Evolutionary conservation across 2,329 filamentous ascomycete genomes (phyloP), one percentile per base, ranked within the genome.

Genomic region (Juglanconis oblonga): DNA sequence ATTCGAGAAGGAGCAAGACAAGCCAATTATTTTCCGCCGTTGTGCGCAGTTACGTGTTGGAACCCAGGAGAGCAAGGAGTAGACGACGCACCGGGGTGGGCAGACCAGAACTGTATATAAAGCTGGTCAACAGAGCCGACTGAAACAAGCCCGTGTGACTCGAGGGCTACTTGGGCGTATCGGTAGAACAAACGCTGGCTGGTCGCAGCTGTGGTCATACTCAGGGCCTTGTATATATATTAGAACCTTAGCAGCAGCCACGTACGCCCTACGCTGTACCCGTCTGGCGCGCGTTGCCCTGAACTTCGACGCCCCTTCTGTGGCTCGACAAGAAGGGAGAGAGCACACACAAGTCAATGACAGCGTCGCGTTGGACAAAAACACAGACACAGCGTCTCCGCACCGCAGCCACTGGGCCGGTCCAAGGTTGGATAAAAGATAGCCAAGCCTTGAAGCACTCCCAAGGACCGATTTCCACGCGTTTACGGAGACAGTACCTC

Each of bases 21-120:
- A 57, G 49, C 49, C 58, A 59, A 61, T 62, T 64, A 66, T 62
- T 65, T 58, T 64, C 65, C 66, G 64, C 61, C 58, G 66, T 59
- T 62, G 64, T 64, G 63, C 63, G 59, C 57, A 57, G 57, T 58
- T 64, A 66, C 61, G 51, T 55, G 45, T 42, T 57, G 58, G 59
- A 59, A 55, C 52, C 59, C 51, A 60, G 57, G 58, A 66, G 45
- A 53, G 57, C 48, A 64, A 61, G 58, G 55, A 55, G 33, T 58
- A 57, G 52, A 55, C 50, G 44, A 51, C 51, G 60, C 55, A 52
- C 51, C 48, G 58, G 38, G 31, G 52, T 45, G 56, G 48, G 62
- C 48, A 64, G 59, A 24, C 57, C 48, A 56, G 59, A 62, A 62
- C 55, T 24, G 59, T 62, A 62, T 64, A 64, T 64, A 64, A 57